Conservation (phyloP, 495 filamentous ascomycete species). For the Cladorrhinum samala region DNA sequence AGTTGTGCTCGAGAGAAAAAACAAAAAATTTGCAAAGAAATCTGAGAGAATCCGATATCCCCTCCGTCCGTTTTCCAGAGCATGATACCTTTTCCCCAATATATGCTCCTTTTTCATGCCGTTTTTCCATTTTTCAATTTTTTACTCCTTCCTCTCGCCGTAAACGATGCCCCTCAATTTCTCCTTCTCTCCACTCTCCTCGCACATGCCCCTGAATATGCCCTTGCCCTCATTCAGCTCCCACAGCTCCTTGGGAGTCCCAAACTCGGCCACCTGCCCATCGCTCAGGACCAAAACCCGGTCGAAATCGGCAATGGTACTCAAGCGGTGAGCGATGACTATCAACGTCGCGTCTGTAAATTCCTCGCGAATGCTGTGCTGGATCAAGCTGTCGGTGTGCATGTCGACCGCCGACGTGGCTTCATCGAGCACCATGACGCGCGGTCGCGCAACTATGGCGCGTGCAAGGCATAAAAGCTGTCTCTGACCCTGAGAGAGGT, state of each 20-base stretch:
- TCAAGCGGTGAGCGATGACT: constrained; percentile 85
- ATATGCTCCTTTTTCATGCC: too few relatives aligned
- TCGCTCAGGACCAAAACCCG: constrained; percentile 75
- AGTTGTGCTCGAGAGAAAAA: too few relatives aligned
- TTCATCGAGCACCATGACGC: constrained; percentile 86
- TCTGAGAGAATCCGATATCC: too few relatives aligned
- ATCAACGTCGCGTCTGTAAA: constrained; percentile 70
- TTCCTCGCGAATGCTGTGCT: constrained; percentile 73
- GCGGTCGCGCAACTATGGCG: constrained; percentile 72
- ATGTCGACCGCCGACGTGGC: constrained; percentile 86
- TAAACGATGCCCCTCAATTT: constrained; percentile 52
- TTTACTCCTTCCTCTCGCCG: constrained; percentile 18
- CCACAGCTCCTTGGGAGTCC: constrained; percentile 62
- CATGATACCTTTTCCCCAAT: too few relatives aligned
- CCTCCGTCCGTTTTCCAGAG: too few relatives aligned
- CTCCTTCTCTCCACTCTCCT: constrained; percentile 66
- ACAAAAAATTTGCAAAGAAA: too few relatives aligned
- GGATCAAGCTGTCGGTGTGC: constrained; percentile 76
- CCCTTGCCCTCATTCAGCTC: constrained; percentile 39
- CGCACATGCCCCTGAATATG: constrained; percentile 66
- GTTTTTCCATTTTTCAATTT: too few relatives aligned
- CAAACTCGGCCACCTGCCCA: constrained; percentile 68
- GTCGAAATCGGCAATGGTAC: constrained; percentile 83
- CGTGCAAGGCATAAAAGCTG: constrained; percentile 86
- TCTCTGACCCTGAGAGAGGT: constrained; percentile 80